These are phyloP conservation scores for Pilaira anomala DNA, from an alignment of 192 early-diverging fungal genomes.

Conservation along the genomic window DNA sequence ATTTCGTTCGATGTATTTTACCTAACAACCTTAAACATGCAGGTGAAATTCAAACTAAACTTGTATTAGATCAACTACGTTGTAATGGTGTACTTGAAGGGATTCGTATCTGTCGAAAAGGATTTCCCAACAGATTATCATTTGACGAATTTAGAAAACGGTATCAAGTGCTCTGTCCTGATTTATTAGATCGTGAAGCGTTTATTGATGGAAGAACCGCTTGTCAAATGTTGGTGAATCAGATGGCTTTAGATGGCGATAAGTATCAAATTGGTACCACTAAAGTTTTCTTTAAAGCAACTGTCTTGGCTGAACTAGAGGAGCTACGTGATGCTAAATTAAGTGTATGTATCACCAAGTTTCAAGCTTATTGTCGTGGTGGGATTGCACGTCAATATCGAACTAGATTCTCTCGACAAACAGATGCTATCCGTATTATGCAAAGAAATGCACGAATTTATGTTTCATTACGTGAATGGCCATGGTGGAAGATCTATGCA, in stretches of 20 bases:
- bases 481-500: conserved; percentile 95
- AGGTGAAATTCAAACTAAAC: conserved; percentile 74
- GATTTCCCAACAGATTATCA: conserved; percentile 89
- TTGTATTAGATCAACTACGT: conserved; percentile 89
- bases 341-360: conserved; percentile 73
- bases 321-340: conserved; percentile 85
- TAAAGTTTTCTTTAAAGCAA: conserved; percentile 97
- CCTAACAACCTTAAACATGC: conserved; percentile 91
- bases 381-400: conserved; percentile 73
- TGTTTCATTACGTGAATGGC: conserved; percentile 85
- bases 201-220: conserved; percentile 91
- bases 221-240: conserved; percentile 73
- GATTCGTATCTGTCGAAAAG: conserved; percentile 92
- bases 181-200: conserved; percentile 70
- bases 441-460: conserved; percentile 93
- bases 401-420: conserved; percentile 48
- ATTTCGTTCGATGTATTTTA: conserved; percentile 98
- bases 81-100: conserved; percentile 98
- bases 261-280: conserved; percentile 88
- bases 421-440: conserved; percentile 88
- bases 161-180: conserved; percentile 87
- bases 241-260: conserved; percentile 69
- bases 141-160: conserved; percentile 94
- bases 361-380: conserved; percentile 88
- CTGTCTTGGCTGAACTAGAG: conserved; percentile 92